Evolutionary conservation across 768 basidiomycete genomes (phyloP), one percentile per base, ranked within the genome.

Genomic region (Tylopilus sp.): DNA sequence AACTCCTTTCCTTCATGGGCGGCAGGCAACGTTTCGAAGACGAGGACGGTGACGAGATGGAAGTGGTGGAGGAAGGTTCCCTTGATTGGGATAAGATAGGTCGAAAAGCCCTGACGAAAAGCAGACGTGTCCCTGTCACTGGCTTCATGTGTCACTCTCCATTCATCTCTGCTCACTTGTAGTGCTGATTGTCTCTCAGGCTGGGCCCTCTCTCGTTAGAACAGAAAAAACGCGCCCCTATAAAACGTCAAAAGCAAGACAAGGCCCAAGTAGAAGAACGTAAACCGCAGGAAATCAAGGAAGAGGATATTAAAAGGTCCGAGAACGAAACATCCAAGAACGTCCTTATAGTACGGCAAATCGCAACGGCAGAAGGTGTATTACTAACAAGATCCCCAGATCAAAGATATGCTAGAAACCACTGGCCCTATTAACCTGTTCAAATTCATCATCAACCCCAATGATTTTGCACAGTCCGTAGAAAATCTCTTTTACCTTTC

Each of bases 401-500:
- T 95, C 20, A 75, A 79, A 62, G 68, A 76, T 4, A 71, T 90
- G 8, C 75, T 97, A 22, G 65, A 70, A 18, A 66, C 77, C 0
- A 69, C 72, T n/a, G 71, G 69, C 26, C 60, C 66, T 7, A 76
- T 89, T 46, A 97, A 97, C 60, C 69, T 97, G 25, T 98, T 98
- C 73, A 71, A 77, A 53, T 88, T 98, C 63, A 77, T 98, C 47
- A 75, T 97, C 56, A 95, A 99, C 64, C 97, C 97, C 12, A 70
- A 85, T 25, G 84, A 88, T 60, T 99, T 91, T 63, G 88, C 86
- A 0, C 95, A 99, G 65, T 91, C 90, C 0, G 92, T 98, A 13
- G 97, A 99, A 71, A 99, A 99, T 66, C 75, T 95, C 21, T 98
- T 99, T 67, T 94, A 97, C 63, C 77, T 95, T 2, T 92, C 91